A percentile compares a stretch with the other conserved stretches of the same genome.
These are phyloP conservation scores for Fusarium heterosporum DNA, from an alignment of 2,329 filamentous ascomycete genomes.

Conservation along the genomic window DNA sequence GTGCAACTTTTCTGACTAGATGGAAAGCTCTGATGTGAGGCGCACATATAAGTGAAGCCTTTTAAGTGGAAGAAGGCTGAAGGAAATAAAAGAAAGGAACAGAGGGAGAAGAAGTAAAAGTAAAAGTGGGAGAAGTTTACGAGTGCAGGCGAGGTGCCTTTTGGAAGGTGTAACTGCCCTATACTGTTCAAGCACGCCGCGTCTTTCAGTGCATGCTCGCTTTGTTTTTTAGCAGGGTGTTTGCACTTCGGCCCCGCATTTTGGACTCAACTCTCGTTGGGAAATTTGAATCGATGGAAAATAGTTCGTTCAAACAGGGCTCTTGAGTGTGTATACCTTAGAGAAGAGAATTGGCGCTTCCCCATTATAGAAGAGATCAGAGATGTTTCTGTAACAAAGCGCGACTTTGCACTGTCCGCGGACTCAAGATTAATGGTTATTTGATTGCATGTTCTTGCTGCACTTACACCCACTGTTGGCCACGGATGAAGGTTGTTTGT, in stretches of 20 bases:
- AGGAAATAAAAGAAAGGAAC: neutral
- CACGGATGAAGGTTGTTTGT: neutral
- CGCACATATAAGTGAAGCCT: neutral
- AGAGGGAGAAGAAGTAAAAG: neutral
- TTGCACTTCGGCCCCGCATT: neutral
- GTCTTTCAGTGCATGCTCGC: neutral
- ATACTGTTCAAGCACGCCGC: neutral
- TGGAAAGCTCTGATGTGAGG: neutral
- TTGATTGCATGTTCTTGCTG: neutral
- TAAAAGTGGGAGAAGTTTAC: neutral
- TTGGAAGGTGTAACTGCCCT: neutral
- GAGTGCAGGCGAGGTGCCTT: neutral
- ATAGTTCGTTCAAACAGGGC: neutral
- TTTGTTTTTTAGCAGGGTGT: neutral
- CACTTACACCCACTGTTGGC: neutral
- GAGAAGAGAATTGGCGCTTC: too few relatives aligned
- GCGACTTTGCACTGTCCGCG: too few relatives aligned
- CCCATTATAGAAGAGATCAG: too few relatives aligned
- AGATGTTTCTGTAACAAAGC: too few relatives aligned
- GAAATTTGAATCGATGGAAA: neutral
- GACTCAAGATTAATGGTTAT: too few relatives aligned
- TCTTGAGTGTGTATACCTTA: too few relatives aligned
- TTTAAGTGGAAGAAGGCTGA: neutral
- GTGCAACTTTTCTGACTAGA: neutral
- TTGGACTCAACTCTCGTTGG: neutral